phyloP scores from a whole-genome alignment of 2,329 filamentous ascomycete species.

The Elsinoe ampelina region DNA sequence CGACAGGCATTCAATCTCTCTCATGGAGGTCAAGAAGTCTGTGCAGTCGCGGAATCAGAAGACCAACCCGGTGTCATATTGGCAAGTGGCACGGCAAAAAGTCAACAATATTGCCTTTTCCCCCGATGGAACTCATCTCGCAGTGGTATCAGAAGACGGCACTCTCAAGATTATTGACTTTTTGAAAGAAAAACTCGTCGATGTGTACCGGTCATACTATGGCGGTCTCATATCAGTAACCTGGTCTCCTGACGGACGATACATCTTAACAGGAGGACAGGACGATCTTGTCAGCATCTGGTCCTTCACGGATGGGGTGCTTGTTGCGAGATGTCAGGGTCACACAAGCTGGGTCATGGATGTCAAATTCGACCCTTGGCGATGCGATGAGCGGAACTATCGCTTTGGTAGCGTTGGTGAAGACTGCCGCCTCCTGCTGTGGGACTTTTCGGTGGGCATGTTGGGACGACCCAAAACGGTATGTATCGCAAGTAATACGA shows the following conservation, averaged over 20 bases:
- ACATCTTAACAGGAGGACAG: slow-evolving; percentile 88
- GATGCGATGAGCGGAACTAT: slow-evolving; percentile 91
- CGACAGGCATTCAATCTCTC: slow-evolving; percentile 26
- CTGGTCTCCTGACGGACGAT: slow-evolving; percentile 96
- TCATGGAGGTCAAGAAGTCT: slow-evolving; percentile 73
- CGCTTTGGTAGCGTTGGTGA: slow-evolving; percentile 93
- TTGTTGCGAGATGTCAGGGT: slow-evolving; percentile 87
- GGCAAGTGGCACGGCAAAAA: slow-evolving; percentile 84
- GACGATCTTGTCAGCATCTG: slow-evolving; percentile 96
- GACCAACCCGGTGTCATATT: slow-evolving; percentile 80
- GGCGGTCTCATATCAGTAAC: slow-evolving; percentile 87
- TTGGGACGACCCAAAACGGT: slow-evolving; percentile 80
- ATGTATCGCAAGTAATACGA: slow-evolving; percentile 31
- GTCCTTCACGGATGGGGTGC: slow-evolving; percentile 71
- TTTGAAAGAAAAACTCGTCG: slow-evolving; percentile 76
- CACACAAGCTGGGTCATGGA: slow-evolving; percentile 93
- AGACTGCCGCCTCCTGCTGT: slow-evolving; percentile 79
- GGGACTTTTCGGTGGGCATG: slow-evolving; percentile 98
- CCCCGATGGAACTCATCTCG: slow-evolving; percentile 76
- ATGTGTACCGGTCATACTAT: slow-evolving; percentile 85
- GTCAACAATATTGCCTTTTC: slow-evolving; percentile 91
- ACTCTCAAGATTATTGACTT: slow-evolving; percentile 86
- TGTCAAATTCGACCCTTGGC: slow-evolving; percentile 93
- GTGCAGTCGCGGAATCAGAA: slow-evolving; percentile 92
- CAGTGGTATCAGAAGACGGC: slow-evolving; percentile 85